phyloP scores from a whole-genome alignment of 2,329 filamentous ascomycete species.

The Fusarium udum region DNA sequence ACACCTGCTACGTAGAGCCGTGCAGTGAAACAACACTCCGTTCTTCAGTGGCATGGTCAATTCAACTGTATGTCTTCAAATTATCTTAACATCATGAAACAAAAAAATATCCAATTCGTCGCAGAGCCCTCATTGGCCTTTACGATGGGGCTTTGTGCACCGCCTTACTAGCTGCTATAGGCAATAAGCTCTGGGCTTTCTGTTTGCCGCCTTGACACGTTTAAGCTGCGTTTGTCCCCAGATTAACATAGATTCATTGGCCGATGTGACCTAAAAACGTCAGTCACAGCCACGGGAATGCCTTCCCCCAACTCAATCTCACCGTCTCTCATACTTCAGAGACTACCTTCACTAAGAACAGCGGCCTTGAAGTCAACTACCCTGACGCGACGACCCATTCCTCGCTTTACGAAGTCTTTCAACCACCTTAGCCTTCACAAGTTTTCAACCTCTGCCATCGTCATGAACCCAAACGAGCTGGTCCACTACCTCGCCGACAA shows the following conservation, averaged over 20 bases:
- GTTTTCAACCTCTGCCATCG: conserved; percentile 49
- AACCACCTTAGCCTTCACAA: conserved; percentile 38
- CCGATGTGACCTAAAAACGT: conserved; percentile 32
- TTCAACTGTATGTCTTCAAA: neutral
- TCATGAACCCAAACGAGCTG: conserved; percentile 68
- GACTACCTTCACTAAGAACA: conserved; percentile 47
- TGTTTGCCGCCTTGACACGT: conserved; percentile 35
- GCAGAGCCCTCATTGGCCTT: conserved; percentile 7
- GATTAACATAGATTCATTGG: conserved; percentile 37
- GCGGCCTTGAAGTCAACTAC: conserved; percentile 42
- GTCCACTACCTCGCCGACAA: conserved; percentile 89
- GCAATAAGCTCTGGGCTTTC: conserved; percentile 21
- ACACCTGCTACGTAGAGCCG: neutral
- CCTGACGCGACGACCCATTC: conserved; percentile 34
- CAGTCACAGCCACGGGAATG: conserved; percentile 41
- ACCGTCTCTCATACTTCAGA: conserved; percentile 49
- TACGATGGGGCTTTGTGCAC: conserved; percentile 20
- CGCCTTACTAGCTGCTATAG: conserved; percentile 24
- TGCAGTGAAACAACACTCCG: neutral
- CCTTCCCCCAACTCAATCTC: conserved; percentile 46
- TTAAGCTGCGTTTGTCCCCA: conserved; percentile 38
- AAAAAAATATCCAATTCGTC: neutral
- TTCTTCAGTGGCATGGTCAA: neutral
- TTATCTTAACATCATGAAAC: neutral
- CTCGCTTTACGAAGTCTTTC: conserved; percentile 39